Base-by-base conservation (phyloP, 768 basidiomycete species). In the Russula lepida region DNA sequence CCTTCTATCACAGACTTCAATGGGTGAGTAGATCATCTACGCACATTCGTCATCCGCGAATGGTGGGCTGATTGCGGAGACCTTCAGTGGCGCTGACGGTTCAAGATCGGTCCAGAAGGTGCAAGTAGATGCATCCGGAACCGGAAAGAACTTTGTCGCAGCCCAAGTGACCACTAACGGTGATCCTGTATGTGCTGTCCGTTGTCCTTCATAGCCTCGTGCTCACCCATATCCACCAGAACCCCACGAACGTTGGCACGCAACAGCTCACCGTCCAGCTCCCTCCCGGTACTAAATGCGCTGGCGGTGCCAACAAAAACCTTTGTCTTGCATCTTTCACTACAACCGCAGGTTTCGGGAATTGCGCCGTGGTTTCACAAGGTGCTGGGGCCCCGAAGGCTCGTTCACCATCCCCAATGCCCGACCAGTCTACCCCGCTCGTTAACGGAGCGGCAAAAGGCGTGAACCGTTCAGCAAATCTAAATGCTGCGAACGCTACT, bases 321-420 rank as follows among this genome's bases (percentile, higher is more conserved):
- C 72, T 74, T 28, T 84, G 82, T 69, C 72, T 84, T 58, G 79
- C 76, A 71, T 76, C 78, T 30, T 79, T 83, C 66, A 75, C 70
- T 46, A 79, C 80, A 21, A 69, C 77, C 21, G 76, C 74, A 25
- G 78, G 79, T 30, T 82, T 82, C 69, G 81, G 82, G 56, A 82
- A 80, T 68, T 84, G 82, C 59, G 75, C 78, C 12, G 80, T 75
- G 33, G 78, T 82, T 33, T 66, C 66, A 11, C 74, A 78, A 54
- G 68, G 64, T n/a, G 21, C 21, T 1, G 25, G 25, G 15, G 30
- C 25, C 1, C 25, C 33, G 11, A 49, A 50, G 5, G 6, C 23
- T 19, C n/a, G n/a, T n/a, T n/a, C n/a, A n/a, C n/a, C n/a, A n/a
- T n/a, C n/a, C n/a, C n/a, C n/a, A n/a, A n/a, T n/a, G n/a, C n/a